Conservation (phyloP, 768 basidiomycete species). For the Suillus cothurnatus region DNA sequence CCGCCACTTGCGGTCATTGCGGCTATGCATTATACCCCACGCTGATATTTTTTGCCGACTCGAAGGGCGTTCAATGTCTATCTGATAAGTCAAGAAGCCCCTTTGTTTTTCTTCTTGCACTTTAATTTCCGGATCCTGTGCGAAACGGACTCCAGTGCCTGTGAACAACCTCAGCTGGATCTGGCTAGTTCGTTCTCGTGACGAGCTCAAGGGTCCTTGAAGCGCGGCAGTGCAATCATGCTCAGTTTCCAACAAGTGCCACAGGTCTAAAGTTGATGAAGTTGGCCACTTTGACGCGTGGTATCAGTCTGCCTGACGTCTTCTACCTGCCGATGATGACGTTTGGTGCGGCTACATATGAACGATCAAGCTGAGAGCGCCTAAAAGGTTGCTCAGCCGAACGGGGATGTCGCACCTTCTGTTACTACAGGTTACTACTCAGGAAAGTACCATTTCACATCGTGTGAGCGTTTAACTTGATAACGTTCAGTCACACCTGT, state of each 20-base stretch:
- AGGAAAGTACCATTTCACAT: conserved; percentile 2
- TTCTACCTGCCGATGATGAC: neutral
- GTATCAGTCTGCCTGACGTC: neutral
- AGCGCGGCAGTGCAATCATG: neutral
- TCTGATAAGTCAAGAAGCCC: conserved; percentile 13
- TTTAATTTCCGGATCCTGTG: conserved; percentile 13
- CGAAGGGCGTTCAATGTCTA: conserved; percentile 10
- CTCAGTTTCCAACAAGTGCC: conserved; percentile 8
- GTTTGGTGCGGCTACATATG: neutral
- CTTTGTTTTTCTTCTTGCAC: neutral
- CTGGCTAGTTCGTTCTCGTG: conserved; percentile 8
- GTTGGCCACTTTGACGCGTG: neutral
- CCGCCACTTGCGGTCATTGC: neutral
- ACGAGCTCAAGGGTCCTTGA: conserved; percentile 15
- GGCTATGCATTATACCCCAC: conserved; percentile 15
- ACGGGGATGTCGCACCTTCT: neutral
- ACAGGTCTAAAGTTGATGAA: neutral
- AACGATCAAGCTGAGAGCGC: neutral
- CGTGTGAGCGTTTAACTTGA: neutral
- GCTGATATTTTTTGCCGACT: conserved; percentile 6
- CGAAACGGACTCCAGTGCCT: conserved; percentile 17
- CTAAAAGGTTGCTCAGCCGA: neutral
- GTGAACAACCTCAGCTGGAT: conserved; percentile 22
- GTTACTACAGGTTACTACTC: neutral
- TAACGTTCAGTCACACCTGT: conserved; percentile 1